A percentile compares a stretch with the other conserved stretches of the same genome.
Conservation (phyloP, 2,329 filamentous ascomycete genomes). For the Colletotrichum lupini region DNA sequence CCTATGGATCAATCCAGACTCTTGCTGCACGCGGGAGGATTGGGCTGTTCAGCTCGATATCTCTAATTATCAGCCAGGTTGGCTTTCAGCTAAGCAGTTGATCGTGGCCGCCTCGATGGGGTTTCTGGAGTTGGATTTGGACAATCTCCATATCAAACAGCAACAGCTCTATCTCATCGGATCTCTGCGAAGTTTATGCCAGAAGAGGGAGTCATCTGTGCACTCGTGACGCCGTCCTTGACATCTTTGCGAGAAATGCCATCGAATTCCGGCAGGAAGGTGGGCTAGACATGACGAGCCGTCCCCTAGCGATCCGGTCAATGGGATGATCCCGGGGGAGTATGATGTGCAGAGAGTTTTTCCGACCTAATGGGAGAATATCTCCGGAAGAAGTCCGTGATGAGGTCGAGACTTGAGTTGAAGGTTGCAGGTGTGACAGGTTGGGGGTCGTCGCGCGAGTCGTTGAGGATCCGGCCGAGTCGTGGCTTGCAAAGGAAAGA, state of each 20-base stretch:
- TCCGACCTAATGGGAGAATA: neutral
- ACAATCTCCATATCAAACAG: neutral
- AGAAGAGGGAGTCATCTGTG: neutral
- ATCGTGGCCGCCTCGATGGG: neutral
- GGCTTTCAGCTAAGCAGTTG: neutral
- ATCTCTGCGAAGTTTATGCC: neutral
- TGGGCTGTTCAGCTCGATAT: neutral
- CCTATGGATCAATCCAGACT: neutral
- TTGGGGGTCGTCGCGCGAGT: neutral
- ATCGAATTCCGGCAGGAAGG: neutral
- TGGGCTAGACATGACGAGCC: neutral
- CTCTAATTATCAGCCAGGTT: neutral
- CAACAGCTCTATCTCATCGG: neutral
- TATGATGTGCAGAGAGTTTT: neutral
- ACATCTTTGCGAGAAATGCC: neutral
- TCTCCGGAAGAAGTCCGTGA: neutral
- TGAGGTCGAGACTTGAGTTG: neutral
- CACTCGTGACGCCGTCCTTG: no score
- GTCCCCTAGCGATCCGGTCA: neutral
- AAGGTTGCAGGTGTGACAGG: neutral
- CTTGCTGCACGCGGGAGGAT: no score
- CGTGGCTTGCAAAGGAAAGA: neutral
- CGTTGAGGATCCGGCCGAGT: neutral
- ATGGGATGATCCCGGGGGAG: neutral
- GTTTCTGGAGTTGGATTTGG: neutral